Base-by-base conservation (phyloP, 768 basidiomycete species). In the Phylloporus arenicola region DNA sequence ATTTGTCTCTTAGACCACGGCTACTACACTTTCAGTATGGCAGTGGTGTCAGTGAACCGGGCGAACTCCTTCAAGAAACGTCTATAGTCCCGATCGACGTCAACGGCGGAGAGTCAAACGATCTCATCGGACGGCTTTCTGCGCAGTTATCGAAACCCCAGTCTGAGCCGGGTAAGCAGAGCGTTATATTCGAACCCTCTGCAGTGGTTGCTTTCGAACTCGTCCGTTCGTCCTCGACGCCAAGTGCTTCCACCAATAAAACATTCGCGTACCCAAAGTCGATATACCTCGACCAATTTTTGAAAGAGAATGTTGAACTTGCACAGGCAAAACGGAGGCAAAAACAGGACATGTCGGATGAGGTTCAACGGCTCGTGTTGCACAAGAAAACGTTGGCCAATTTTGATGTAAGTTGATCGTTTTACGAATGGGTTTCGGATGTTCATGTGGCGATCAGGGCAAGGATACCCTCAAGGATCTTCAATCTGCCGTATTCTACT, bases 211-310 rank as follows among this genome's bases (percentile, higher is more conserved):
- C 76, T 0, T 88, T 88, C 61, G 72, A 81, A 27, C 66, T 79
- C 22, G 51, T 64, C 27, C 70, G 73, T 16, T 60, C 59, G 40
- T 50, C 35, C 43, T 54, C 19, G 57, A 58, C n/a, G 17, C 27
- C 50, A 3, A 64, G 33, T 22, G 53, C 62, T 6, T 34, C 55
- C 2, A 9, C 51, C 11, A 19, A 24, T 12, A 63, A 63, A 49
- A 57, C 56, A 4, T 83, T 90, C 55, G 64, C 62, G 13, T 92
- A 77, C 56, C 88, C 88, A 2, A 79, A 77, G 56, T 70, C 72
- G 17, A 70, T 92, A 42, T 88, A 80, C 62, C 70, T 91, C 41
- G 89, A 92, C 60, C 79, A 82, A 45, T 92, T 88, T 57, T 56
- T 90, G 54, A 72, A 72, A 43, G 73, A 75, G 44, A 88, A 86